Conservation (phyloP, 345 rosid species). For the Murraya paniculata region DNA sequence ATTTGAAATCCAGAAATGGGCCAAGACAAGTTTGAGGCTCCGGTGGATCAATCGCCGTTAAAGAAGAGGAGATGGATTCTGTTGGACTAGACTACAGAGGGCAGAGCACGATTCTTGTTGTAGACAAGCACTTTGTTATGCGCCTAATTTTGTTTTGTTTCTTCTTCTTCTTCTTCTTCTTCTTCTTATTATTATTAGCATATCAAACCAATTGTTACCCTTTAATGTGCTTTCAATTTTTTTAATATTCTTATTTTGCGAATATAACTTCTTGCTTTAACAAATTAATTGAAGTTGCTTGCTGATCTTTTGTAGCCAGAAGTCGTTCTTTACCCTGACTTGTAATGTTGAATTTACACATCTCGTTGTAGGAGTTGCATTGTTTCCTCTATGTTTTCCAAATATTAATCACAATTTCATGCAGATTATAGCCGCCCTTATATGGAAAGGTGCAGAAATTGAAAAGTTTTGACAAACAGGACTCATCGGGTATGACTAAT, state of each 20-base stretch:
- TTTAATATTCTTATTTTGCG: too few relatives aligned
- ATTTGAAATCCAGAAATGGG: too few relatives aligned
- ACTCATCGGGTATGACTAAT: slow-evolving; percentile 43
- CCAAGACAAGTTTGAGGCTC: background rate
- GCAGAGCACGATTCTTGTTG: slow-evolving; percentile 32
- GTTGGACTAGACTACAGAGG: slow-evolving; percentile 28
- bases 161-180: too few relatives aligned
- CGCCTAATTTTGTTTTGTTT: slow-evolving; percentile 25
- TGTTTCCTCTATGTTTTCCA: background rate
- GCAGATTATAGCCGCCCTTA: slow-evolving; percentile 59
- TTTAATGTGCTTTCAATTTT: too few relatives aligned
- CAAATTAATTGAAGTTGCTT: background rate
- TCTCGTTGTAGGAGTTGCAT: background rate
- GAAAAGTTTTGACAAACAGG: slow-evolving; percentile 49
- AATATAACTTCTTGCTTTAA: background rate
- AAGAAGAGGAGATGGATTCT: slow-evolving; percentile 48
- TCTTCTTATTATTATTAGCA: slow-evolving; percentile 14
- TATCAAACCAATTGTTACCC: slow-evolving; percentile 51
- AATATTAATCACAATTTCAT: slow-evolving; percentile 6
- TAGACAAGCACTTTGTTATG: slow-evolving; percentile 51
- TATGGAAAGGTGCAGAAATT: slow-evolving; percentile 52
- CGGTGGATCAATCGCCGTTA: slow-evolving; percentile 20
- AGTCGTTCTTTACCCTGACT: background rate
- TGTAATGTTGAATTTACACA: background rate
- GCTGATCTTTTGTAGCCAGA: background rate